Conservation (phyloP, 345 rosid genomes). For the Salix arbutifolia region DNA sequence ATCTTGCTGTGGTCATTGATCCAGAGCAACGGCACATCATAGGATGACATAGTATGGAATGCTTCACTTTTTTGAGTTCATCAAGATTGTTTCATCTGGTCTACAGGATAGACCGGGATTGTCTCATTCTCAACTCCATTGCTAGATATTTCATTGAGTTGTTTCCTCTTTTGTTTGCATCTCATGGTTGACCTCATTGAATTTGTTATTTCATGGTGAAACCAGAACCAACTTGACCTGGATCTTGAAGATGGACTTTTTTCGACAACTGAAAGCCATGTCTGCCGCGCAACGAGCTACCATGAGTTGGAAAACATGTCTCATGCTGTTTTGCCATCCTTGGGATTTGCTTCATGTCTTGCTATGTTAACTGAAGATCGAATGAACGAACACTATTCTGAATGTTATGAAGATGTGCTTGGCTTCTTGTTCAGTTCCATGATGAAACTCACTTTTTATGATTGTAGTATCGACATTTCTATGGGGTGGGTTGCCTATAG, state of each 20-base stretch:
- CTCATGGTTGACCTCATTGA: not conserved
- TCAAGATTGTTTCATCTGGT: not conserved
- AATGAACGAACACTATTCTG: not conserved
- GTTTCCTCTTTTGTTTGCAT: not conserved
- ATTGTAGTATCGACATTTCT: not conserved
- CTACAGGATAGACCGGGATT: not conserved
- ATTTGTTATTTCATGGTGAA: constrained; percentile 12
- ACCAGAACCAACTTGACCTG: constrained; percentile 9
- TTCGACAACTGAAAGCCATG: constrained; percentile 3
- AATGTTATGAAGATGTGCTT: constrained; percentile 2
- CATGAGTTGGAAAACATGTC: constrained; percentile 2
- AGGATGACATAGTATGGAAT: not conserved
- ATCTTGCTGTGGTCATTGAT: not conserved
- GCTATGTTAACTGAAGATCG: not conserved
- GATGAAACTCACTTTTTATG: not conserved
- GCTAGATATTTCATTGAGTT: not conserved
- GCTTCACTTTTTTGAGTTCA: not conserved
- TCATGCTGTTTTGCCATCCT: not conserved
- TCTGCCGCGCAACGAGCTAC: constrained; percentile 18
- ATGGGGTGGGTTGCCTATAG: not conserved
- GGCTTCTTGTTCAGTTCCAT: constrained; percentile 4
- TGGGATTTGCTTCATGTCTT: not conserved
- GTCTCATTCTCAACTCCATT: not conserved
- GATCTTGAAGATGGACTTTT: not conserved
- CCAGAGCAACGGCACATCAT: not conserved